Base-by-base conservation (phyloP, 2,329 filamentous ascomycete species). In the Helicocarpus griseus region DNA sequence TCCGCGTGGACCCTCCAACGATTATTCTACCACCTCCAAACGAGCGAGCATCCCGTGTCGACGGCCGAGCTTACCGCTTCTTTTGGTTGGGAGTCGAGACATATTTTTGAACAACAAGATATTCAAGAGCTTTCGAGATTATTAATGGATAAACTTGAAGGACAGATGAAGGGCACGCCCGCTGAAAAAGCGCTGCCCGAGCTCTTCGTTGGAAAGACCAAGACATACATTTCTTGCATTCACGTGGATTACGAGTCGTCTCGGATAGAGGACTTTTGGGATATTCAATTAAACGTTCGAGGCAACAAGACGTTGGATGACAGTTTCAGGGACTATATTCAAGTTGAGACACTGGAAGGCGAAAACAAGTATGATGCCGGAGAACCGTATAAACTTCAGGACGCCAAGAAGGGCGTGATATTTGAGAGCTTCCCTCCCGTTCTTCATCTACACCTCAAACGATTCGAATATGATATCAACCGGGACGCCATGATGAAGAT, bases 401-500 rank as follows among this genome's bases (percentile, higher is more conserved):
- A 98, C 66, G 93, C 93, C 48, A 90, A 89, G 74, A 98, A 98
- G 69, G 93, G 93, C 49, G 93, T 96, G 58, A 96, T 98, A 56
- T 98, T 98, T 66, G 88, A 89, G 65, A 87, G 84, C 61, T 97
- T 60, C 44, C 57, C 57, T 11, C 57, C 54, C 5, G 57, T 60
- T n/a, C 44, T 60, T 31, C 57, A 60, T 44, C 51, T 60, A 6
- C 57, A 60, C 26, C 50, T 60, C n/a, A 58, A 97, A 73, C 86
- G 93, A 49, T 98, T 98, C 68, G 89, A 98, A 67, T 98, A 98
- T 71, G 93, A 98, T 69, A 87, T 96, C 62, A 86, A 95, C 60
- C 83, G 88, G 60, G 91, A 97, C 65, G 89, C 89, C 57, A 96
- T 97, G 87, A 96, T 95, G 86, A 98, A 98, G 73, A 89, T 98